Percentiles rank a stretch among this genome's conserved stretches.
phyloP scores from a whole-genome alignment of 441 rosid genomes.

The Pelargonium australe region DNA sequence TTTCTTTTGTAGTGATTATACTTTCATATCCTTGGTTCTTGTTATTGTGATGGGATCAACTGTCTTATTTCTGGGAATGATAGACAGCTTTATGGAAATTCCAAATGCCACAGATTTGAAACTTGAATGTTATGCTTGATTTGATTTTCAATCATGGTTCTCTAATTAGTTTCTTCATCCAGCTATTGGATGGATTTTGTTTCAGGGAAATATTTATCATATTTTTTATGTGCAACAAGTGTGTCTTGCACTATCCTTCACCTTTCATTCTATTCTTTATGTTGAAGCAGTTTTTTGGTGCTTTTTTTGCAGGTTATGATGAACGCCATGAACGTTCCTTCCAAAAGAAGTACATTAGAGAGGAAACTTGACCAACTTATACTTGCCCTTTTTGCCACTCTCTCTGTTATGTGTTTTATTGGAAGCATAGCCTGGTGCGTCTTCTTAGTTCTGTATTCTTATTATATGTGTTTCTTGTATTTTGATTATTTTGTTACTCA shows the following conservation, averaged over 20 bases:
- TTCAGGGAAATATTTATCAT: neutral
- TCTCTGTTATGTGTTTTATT: conserved; percentile 74
- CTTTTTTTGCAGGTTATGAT: conserved; percentile 81
- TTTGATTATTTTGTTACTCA: neutral
- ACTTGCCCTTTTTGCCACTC: conserved; percentile 76
- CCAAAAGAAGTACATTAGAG: conserved; percentile 97
- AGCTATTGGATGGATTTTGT: neutral
- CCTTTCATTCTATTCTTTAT: conserved; percentile 8
- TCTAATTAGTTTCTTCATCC: too few species aligned
- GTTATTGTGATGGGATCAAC: conserved; percentile 5
- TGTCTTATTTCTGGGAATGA: neutral
- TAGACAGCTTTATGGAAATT: neutral
- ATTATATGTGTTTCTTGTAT: neutral
- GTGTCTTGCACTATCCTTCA: neutral
- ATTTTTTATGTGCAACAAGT: neutral
- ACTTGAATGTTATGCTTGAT: too few species aligned
- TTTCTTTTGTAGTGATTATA: neutral
- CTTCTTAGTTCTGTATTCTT: conserved; percentile 18
- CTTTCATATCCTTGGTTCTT: neutral
- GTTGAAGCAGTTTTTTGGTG: conserved; percentile 15
- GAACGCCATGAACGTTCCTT: conserved; percentile 99
- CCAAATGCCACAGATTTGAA: conserved; percentile 5
- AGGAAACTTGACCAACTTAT: conserved; percentile 98
- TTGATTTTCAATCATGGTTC: conserved; percentile 3
- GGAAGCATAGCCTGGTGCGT: conserved; percentile 91